These are phyloP conservation scores for Monosporozyma unispora DNA, from an alignment of 805 yeast genomes.

Conservation along the genomic window DNA sequence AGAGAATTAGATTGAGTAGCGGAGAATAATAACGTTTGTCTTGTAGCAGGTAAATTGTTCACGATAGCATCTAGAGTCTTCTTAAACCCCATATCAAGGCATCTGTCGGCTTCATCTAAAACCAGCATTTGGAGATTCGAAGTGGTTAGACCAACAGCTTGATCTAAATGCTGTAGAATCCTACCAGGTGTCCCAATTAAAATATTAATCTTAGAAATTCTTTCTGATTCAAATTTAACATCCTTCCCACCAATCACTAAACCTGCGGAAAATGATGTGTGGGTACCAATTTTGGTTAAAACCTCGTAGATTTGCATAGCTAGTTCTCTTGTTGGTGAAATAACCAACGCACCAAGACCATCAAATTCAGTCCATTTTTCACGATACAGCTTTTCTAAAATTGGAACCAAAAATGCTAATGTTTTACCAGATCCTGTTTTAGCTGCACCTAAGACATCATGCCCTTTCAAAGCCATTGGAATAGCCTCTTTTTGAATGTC, in stretches of 20 bases:
- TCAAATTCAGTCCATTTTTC: slow-evolving; percentile 74
- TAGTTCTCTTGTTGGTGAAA: slow-evolving; percentile 88
- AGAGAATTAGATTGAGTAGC: slow-evolving; percentile 86
- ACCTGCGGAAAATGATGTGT: slow-evolving; percentile 75
- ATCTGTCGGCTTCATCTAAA: slow-evolving; percentile 87
- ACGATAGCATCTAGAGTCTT: slow-evolving; percentile 74
- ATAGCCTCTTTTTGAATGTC: slow-evolving; percentile 80
- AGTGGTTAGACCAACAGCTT: slow-evolving; percentile 70
- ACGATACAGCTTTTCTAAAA: slow-evolving; percentile 58
- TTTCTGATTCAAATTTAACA: slow-evolving; percentile 67
- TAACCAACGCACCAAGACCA: slow-evolving; percentile 80
- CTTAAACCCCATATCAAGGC: slow-evolving; percentile 88
- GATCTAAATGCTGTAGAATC: slow-evolving; percentile 82
- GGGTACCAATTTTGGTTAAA: slow-evolving; percentile 67
- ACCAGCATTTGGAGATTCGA: slow-evolving; percentile 70
- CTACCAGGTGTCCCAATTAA: slow-evolving; percentile 90
- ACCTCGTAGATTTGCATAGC: slow-evolving; percentile 91
- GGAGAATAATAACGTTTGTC: slow-evolving; percentile 79
- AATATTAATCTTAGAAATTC: slow-evolving; percentile 71
- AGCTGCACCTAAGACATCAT: slow-evolving; percentile 81
- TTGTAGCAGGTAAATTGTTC: slow-evolving; percentile 62
- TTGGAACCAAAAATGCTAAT: slow-evolving; percentile 74
- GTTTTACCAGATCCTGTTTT: slow-evolving; percentile 84
- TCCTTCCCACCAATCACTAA: slow-evolving; percentile 92
- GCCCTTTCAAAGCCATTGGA: slow-evolving; percentile 63